Evolutionary conservation across 2,329 filamentous ascomycete species (phyloP), one percentile per base, ranked within the genome.

Genomic region (Colletotrichum caudatum): DNA sequence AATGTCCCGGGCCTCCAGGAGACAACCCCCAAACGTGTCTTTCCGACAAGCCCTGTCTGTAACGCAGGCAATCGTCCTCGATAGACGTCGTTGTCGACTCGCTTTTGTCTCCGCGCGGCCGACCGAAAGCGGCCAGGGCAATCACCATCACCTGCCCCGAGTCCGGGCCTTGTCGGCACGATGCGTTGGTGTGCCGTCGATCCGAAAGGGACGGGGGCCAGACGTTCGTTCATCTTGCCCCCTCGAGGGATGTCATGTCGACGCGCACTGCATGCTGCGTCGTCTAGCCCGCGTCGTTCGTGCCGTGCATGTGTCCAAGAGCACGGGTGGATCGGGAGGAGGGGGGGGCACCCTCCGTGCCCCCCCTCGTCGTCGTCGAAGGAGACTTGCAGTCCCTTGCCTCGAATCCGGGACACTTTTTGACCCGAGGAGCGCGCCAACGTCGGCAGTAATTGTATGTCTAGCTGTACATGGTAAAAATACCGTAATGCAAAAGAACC

Each of bases 391-490:
- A 44, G 8, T 0, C 29, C 6, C 4, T 39, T 29, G 33, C 26
- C 46, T 23, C 5, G 48, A 9, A 18, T 20, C 33, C 3, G 39
- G 29, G 8, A 26, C 23, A 8, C 23, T 20, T 44, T 20, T 44
- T 44, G 59, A 20, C 35, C n/a, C 46, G 12, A 29, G 29, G 33
- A 7, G 59, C 16, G 59, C 41, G 20, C 16, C 16, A 29, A n/a
- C n/a, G 4, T 39, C 54, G 39, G 9, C 11, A 41, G 46, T 41
- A 63, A n/a, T 53, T 63, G 37, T 39, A 39, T 51, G 18, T 51
- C 46, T 63, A 63, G n/a, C 60, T 63, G 60, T 63, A 63, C 11
- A 63, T 63, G 33, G 12, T 63, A 53, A 29, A 29, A 29, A 63
- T 62, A n/a, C 23, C 35, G 18, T 41, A 41, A 51, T 53, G 60